Evolutionary conservation across 306 rosid species (phyloP).

Genomic region (Begonia fuchsioides): DNA sequence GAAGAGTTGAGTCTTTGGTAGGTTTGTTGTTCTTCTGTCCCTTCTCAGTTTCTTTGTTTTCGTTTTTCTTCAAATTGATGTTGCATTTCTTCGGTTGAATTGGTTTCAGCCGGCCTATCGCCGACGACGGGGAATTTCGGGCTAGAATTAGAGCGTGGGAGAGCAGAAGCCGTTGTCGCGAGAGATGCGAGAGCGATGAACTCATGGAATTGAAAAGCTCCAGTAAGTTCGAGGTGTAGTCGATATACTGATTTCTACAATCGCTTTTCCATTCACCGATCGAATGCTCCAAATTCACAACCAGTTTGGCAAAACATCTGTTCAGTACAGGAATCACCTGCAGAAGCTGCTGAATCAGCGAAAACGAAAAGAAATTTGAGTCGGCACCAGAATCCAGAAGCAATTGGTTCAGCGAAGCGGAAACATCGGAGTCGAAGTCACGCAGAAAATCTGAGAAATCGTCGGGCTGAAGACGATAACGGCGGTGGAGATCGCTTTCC

Average conservation of each 20-base stretch:
- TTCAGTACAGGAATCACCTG: slow-evolving; percentile 26
- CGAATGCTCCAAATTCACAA: slow-evolving; percentile 41
- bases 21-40: slow-evolving; percentile 1
- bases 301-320: slow-evolving; percentile 50
- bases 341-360: slow-evolving; percentile 34
- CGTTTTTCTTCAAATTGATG: slow-evolving; percentile 9
- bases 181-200: slow-evolving; percentile 35
- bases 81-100: slow-evolving; percentile 13
- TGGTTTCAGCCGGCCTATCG: slow-evolving; percentile 23
- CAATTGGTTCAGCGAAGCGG: slow-evolving; percentile 21
- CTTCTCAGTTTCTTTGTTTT: slow-evolving; percentile 1
- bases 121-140: slow-evolving; percentile 27
- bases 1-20: slow-evolving; percentile 1
- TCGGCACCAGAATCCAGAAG: slow-evolving; percentile 13
- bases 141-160: slow-evolving; percentile 37
- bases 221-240: slow-evolving; percentile 32
- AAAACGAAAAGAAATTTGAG: slow-evolving; percentile 23
- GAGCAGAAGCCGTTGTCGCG: slow-evolving; percentile 30
- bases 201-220: slow-evolving; percentile 45
- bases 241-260: slow-evolving; percentile 35
- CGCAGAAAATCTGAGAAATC: slow-evolving; percentile 23
- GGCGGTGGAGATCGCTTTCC: slow-evolving; percentile 25
- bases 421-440: slow-evolving; percentile 28
- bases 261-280: slow-evolving; percentile 29
- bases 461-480: slow-evolving; percentile 11